Base-by-base conservation (phyloP, 202 grass and related monocot genomes). In the Panicum virgatum region DNA sequence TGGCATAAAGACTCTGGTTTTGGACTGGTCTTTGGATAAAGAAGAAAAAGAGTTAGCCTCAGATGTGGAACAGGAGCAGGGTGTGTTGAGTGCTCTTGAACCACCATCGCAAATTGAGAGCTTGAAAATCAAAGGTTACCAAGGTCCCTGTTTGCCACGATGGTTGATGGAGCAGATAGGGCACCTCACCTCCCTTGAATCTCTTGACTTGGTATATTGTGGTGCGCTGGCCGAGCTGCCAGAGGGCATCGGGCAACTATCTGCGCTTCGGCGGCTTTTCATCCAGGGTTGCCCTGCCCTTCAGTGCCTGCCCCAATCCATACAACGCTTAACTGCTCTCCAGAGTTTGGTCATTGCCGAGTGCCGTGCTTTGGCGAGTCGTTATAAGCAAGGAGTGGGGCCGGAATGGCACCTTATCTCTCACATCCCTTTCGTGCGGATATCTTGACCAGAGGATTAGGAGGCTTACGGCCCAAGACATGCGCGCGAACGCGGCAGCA, bases 141-240 rank as follows among this genome's bases (percentile, higher is more conserved):
- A 10, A 0, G 73, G 62, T 46, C 10, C 0, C 7, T 27, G 22
- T 12, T 78, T 77, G 30, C 63, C 82, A 25, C 1, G 0, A 2
- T 85, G 82, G 82, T 27, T 83, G 57, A 42, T 61, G 58, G 9
- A 73, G 27, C 45, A 36, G 20, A 37, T n/a, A n/a, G n/a, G n/a
- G 32, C 32, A 32, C 32, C 29, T 32, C 32, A 3, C 32, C 3
- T 32, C 32, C 32, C 32, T 32, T 3, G 32, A 32, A 32, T 32
- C 32, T 32, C 32, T 32, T 3, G 32, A 32, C 1, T 32, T 32
- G 32, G 32, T 3, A 32, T 32, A 32, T 32, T 32, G 32, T 32
- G 32, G 32, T 32, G 32, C 3, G 32, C 32, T 32, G n/a, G n/a
- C 32, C 10, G 70, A 12, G 5, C 11, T 26, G 2, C n/a, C 47